Percentiles rank a stretch among this genome's conserved stretches.
Conservation (phyloP, 2,329 filamentous ascomycete species). For the Trichoderma afroharzianum region DNA sequence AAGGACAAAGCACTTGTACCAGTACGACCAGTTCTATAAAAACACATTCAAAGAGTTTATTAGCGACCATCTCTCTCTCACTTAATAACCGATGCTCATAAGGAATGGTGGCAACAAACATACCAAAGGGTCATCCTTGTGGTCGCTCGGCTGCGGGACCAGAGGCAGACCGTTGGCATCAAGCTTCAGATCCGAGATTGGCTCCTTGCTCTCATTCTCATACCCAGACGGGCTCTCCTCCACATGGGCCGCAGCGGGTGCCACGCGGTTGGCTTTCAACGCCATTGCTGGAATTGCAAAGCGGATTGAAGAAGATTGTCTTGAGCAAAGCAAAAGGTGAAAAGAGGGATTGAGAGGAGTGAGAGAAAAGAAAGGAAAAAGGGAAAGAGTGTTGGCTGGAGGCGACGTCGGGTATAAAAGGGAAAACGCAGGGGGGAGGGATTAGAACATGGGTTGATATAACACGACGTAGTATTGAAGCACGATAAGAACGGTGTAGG, state of each 20-base stretch:
- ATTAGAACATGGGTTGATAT: background rate
- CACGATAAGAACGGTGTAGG: slow-evolving; percentile 7
- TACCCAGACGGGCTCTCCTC: slow-evolving; percentile 1
- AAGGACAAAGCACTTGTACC: slow-evolving; percentile 9
- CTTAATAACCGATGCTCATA: background rate
- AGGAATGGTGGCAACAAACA: background rate
- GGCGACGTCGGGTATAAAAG: background rate
- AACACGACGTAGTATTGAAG: background rate
- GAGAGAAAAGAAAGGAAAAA: background rate
- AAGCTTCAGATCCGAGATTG: background rate
- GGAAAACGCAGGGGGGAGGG: background rate
- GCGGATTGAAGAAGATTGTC: background rate
- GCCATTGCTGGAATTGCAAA: background rate
- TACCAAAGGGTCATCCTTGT: slow-evolving; percentile 14
- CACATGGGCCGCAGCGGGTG: background rate
- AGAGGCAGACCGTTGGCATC: background rate
- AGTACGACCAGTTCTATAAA: slow-evolving; percentile 1
- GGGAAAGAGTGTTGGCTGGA: background rate
- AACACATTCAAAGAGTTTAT: background rate
- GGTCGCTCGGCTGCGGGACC: slow-evolving; percentile 12
- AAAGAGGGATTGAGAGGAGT: background rate
- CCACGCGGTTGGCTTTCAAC: background rate
- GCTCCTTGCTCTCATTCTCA: slow-evolving; percentile 9
- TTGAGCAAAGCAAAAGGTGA: background rate
- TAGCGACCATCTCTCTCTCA: background rate